Percentiles rank a stretch among this genome's conserved stretches.
These are phyloP conservation scores for Komagataella phaffii DNA, from an alignment of 805 yeast species.

Conservation along the genomic window DNA sequence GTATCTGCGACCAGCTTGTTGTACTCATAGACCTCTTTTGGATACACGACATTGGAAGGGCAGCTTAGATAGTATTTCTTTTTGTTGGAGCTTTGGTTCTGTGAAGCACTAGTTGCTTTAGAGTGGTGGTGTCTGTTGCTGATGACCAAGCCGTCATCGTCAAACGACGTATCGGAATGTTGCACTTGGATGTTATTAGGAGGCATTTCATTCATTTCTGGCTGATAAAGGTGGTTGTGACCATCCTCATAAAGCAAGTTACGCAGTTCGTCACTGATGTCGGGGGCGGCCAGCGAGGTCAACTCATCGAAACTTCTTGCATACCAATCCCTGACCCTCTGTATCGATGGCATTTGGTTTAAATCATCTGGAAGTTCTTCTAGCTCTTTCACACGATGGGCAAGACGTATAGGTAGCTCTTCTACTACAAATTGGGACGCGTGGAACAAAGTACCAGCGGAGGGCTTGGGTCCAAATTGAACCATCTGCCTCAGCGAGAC, in stretches of 20 bases:
- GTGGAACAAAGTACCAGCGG: conserved; percentile 64
- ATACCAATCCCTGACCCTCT: conserved; percentile 76
- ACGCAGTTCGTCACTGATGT: conserved; percentile 26
- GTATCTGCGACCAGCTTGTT: conserved; percentile 55
- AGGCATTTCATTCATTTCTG: neutral
- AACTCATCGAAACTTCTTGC: conserved; percentile 82
- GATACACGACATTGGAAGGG: conserved; percentile 48
- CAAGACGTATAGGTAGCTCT: conserved; percentile 78
- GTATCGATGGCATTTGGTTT: conserved; percentile 59
- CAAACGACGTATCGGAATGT: conserved; percentile 8
- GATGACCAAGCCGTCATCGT: conserved; percentile 36
- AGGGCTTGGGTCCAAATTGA: conserved; percentile 72
- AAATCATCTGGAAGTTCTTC: conserved; percentile 71
- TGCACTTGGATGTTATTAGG: neutral
- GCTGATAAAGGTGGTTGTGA: conserved; percentile 3
- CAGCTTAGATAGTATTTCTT: conserved; percentile 34
- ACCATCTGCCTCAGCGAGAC: conserved; percentile 83
- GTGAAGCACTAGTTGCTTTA: neutral
- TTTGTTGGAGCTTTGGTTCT: neutral
- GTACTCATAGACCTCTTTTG: conserved; percentile 60
- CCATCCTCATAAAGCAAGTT: conserved; percentile 18
- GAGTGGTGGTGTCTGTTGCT: conserved; percentile 3
- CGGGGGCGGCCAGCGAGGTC: conserved; percentile 49
- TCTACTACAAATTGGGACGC: conserved; percentile 79
- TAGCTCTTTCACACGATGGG: conserved; percentile 74